Base-by-base conservation (phyloP, 192 early-diverging fungal species). In the Coemansia sp. region DNA sequence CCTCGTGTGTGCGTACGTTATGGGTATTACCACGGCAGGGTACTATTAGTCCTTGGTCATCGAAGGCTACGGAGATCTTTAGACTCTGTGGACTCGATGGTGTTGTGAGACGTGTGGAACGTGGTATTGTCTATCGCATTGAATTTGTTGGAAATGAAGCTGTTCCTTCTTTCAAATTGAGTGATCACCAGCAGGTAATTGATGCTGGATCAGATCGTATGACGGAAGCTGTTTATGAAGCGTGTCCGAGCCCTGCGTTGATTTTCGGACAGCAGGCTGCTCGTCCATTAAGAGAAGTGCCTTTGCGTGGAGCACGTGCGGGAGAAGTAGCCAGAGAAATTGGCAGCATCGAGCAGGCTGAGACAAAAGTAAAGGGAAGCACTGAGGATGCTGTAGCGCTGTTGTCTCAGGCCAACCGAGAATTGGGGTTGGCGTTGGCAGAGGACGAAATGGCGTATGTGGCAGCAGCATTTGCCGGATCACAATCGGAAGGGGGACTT, bases 11-110 rank as follows among this genome's bases (percentile, higher is more conserved):
- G 60, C 62, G 69, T 32, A 31, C 36, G 51, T 59, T 95, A 32
- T 74, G 89, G 71, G 92, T 98, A 31, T 74, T 97, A 56, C 98
- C 98, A 2, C 87, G 96, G 14, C 84, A 85, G 62, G 98, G 98
- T 25, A 99, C 96, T 23, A 99, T 99, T 67, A 95, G 94, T 8
- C 98, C 98, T 19, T 99, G 98, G 98, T 96, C 95, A 20, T 95
- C 94, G 57, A 99, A 99, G 87, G 98, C 98, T 2, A 98, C 96
- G 20, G 96, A 99, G 68, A 99, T 99, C 81, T 93, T 93, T 17
- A 85, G 87, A 30, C 88, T 92, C 51, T 98, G 96, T 80, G 95
- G 93, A 50, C 85, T 99, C 21, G 75, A 83, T 32, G 59, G 75
- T 17, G 64, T 80, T 54, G 91, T 98, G 54, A 75, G 84, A 54